Evolutionary conservation across 441 rosid genomes (phyloP), one percentile per base, ranked within the genome.

Genomic region (Isatis lusitanica): DNA sequence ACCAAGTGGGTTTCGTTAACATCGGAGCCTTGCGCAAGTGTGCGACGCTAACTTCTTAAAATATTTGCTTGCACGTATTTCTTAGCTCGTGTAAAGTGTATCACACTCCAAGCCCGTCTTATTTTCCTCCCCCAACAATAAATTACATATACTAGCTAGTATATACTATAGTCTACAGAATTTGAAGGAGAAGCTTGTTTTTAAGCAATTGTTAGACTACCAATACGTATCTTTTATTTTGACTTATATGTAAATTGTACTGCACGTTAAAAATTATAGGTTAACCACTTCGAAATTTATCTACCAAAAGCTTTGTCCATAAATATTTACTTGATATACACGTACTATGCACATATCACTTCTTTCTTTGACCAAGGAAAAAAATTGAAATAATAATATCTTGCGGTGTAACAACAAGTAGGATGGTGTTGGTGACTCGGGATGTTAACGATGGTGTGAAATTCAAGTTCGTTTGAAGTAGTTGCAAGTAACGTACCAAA

Each of bases 1-100:
- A 38, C 61, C 74, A 75, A 68, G 69, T 68, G 69, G 69, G 63
- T 17, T n/a, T 68, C 9, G 69, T 13, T 66, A 60, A 51, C 53
- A 42, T 68, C 68, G 64, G 63, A 74, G 78, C 57, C 44, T 74
- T 66, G 55, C 66, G 66, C 52, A 59, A 74, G 73, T 74, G 63
- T 61, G 33, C 47, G 62, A 50, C 21, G 62, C 66, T 61, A 74
- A 31, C 57, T 67, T 61, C 31, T 51, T 63, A 43, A 53, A 62
- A 74, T 67, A 67, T 63, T 69, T 69, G 64, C 70, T 69, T 55
- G 50, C 74, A 68, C 79, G 74, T 55, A 68, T 74, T 61, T 57
- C 48, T 31, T 50, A 15, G 74, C 57, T 4, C 11, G 35, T 46
- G 26, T 57, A 1, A 46, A 44, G 58, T 74, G 57, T 24, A 18